phyloP scores from a whole-genome alignment of 228 moss, liverwort and hornwort genomes.

The Sphagnum fallax region DNA sequence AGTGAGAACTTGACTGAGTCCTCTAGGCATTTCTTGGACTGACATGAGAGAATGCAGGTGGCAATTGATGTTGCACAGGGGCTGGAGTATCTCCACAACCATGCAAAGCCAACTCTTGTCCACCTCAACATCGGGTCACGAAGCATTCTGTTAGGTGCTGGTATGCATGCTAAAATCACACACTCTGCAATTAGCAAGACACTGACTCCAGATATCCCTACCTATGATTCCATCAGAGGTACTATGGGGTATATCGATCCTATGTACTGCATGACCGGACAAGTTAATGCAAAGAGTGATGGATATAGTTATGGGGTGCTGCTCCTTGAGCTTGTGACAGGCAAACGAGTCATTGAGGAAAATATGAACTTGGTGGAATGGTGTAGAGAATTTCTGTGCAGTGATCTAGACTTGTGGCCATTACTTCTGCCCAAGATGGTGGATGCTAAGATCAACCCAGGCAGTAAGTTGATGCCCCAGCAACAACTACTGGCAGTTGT shows the following conservation, averaged over 20 bases:
- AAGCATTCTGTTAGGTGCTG: constrained; percentile 38
- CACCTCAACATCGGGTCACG: constrained; percentile 43
- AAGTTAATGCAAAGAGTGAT: constrained; percentile 38
- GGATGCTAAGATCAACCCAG: constrained; percentile 19
- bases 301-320: constrained; percentile 52
- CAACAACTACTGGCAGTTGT: constrained; percentile 49
- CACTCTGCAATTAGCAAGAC: constrained; percentile 41
- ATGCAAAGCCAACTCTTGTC: constrained; percentile 43
- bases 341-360: constrained; percentile 37
- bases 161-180: constrained; percentile 42
- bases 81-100: constrained; percentile 40
- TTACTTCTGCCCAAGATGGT: constrained; percentile 42
- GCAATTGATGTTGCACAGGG: constrained; percentile 52
- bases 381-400: constrained; percentile 32
- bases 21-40: constrained; percentile 12
- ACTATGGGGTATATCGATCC: constrained; percentile 50
- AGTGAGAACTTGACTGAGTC: neutral
- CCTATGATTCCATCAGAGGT: constrained; percentile 30
- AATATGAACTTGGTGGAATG: constrained; percentile 30
- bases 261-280: constrained; percentile 23
- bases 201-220: constrained; percentile 15
- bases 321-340: constrained; percentile 42
- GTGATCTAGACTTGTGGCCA: constrained; percentile 28
- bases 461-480: constrained; percentile 9
- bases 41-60: constrained; percentile 38